Evolutionary conservation across 495 filamentous ascomycete genomes (phyloP).

Genomic region (Penicillium lagena): DNA sequence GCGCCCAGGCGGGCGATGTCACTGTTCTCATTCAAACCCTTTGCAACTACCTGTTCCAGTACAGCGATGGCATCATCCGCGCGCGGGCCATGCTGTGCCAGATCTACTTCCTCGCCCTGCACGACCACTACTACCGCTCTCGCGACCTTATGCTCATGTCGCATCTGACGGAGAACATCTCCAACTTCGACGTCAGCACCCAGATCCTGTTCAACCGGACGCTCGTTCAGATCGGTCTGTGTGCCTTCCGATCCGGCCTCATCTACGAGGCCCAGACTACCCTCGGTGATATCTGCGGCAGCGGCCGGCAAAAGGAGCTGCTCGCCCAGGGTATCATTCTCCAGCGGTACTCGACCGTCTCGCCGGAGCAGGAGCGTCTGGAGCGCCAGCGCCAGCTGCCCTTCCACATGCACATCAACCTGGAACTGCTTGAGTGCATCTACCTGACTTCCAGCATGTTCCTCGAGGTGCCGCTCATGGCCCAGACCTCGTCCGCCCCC

Average conservation of each 20-base stretch:
- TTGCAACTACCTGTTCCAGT: conserved; percentile 87
- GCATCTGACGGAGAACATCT: conserved; percentile 94
- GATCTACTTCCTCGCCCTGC: conserved; percentile 94
- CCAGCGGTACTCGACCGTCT: conserved; percentile 89
- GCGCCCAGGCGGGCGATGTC: conserved; percentile 55
- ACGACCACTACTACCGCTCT: conserved; percentile 94
- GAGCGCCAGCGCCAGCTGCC: conserved; percentile 94
- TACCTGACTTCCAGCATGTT: conserved; percentile 99
- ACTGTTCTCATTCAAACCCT: conserved; percentile 74
- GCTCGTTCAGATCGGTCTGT: conserved; percentile 94
- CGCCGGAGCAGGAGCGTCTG: conserved; percentile 93
- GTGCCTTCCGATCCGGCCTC: conserved; percentile 93
- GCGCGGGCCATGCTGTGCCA: conserved; percentile 97
- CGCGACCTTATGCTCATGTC: conserved; percentile 99
- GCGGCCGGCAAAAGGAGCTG: conserved; percentile 93
- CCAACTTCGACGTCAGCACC: conserved; percentile 88
- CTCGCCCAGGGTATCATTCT: conserved; percentile 97
- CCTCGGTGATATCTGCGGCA: conserved; percentile 95
- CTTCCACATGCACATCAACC: conserved; percentile 99
- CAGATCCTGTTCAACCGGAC: conserved; percentile 99
- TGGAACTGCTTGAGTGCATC: conserved; percentile 95
- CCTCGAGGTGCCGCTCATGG: conserved; percentile 92
- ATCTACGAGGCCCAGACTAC: conserved; percentile 97
- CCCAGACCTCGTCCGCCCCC: conserved; percentile 90
- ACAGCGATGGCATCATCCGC: conserved; percentile 92